phyloP scores from a whole-genome alignment of 441 rosid species.

The Isatis lusitanica region DNA sequence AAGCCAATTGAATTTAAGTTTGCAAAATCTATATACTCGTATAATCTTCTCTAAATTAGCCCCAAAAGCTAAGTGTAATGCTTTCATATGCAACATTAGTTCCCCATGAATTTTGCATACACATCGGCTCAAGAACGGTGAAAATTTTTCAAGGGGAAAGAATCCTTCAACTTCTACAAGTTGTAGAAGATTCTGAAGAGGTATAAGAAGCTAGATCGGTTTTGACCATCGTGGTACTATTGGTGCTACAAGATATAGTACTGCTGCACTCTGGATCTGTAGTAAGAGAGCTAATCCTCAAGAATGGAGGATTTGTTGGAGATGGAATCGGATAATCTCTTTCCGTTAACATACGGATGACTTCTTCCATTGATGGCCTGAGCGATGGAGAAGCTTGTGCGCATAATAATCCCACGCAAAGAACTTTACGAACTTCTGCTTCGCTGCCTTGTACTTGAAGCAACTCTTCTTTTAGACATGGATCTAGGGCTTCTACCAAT shows the following conservation, averaged over 20 bases:
- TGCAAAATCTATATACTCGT: not conserved
- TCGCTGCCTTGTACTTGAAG: slow-evolving; percentile 26
- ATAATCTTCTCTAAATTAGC: not conserved
- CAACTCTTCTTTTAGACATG: slow-evolving; percentile 41
- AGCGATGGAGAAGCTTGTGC: slow-evolving; percentile 60
- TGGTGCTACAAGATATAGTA: slow-evolving; percentile 38
- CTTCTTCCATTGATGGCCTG: slow-evolving; percentile 74
- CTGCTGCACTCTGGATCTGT: slow-evolving; percentile 32
- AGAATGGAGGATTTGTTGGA: slow-evolving; percentile 76
- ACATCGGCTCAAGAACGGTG: slow-evolving; percentile 10
- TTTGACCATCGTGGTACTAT: slow-evolving; percentile 38
- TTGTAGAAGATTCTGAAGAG: slow-evolving; percentile 48
- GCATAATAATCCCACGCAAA: slow-evolving; percentile 69
- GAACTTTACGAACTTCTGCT: slow-evolving; percentile 45
- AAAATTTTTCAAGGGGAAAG: slow-evolving; percentile 11
- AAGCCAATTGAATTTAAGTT: not conserved
- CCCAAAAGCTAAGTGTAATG: not conserved
- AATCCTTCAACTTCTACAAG: slow-evolving; percentile 15
- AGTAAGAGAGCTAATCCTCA: slow-evolving; percentile 30
- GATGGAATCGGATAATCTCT: slow-evolving; percentile 38
- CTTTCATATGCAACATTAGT: not conserved
- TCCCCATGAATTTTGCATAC: not conserved
- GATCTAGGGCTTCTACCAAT: slow-evolving; percentile 51
- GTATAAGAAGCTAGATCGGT: slow-evolving; percentile 44
- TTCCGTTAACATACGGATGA: slow-evolving; percentile 49